Evolutionary conservation across 768 basidiomycete genomes (phyloP), one percentile per base, ranked within the genome.

Genomic region (Suillus americanus): DNA sequence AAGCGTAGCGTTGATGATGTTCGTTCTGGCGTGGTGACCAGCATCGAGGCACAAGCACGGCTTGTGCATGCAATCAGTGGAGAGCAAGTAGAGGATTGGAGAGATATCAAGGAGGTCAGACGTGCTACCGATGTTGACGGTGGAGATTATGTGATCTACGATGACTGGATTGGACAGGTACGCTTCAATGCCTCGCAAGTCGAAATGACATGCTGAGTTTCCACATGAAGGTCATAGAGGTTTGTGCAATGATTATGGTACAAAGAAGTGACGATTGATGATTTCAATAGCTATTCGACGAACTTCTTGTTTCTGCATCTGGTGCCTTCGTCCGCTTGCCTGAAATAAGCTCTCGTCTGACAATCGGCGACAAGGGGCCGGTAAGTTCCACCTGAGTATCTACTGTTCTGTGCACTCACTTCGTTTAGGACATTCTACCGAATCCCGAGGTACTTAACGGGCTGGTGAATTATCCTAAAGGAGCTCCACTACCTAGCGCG

Each of bases 151-250:
- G 92, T 96, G 56, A 79, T 88, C 20, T 86, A 87, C 70, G 85
- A 91, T 68, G 86, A 94, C 73, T 97, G 95, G 95, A 80, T 97
- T 70, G 95, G 95, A 61, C 92, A 94, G 83, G 92, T 92, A 74
- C 73, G 85, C 57, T 59, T n/a, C 57, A 59, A 71, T 38, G n/a
- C 43, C 59, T 57, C 53, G 46, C 53, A 33, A 23, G 23, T 37
- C 41, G n/a, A 59, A 56, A 60, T 60, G 33, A 40, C 10, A 33
- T 61, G 37, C 46, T 38, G 65, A 43, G 60, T 51, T 63, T 25
- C 57, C 40, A 30, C 38, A 35, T 66, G 40, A 65, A 92, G 89
- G 83, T 94, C 50, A 85, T 93, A 62, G 92, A 94, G 85, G 92
- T 94, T 73, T 67, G 83, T 64, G 28, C 23, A 41, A 60, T 30